Evolutionary conservation across 108 stramenopile species (phyloP), one percentile per base, ranked within the genome.

Genomic region (Conticribra guillardii): DNA sequence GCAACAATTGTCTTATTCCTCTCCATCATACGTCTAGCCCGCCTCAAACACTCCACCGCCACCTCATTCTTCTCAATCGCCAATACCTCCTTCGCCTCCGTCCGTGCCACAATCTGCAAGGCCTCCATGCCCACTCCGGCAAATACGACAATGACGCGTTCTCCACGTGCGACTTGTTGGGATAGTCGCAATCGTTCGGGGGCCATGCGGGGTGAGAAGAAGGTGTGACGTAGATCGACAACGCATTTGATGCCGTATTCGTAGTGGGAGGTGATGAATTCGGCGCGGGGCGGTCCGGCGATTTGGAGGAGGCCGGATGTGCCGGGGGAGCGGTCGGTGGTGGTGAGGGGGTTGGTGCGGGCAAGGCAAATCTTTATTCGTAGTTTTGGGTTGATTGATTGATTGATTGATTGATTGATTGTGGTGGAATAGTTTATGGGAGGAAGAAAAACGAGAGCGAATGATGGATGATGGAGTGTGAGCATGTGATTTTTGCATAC

Each of bases 91-190:
- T 37, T 71, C 15, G 90, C 87, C 69, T 91, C 92, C 9, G 90
- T 96, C 28, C 89, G 51, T 8, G 88, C 87, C 5, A 85, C 92
- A 64, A 96, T 85, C 49, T 89, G 87, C 50, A 96, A 50, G 4
- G 90, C 95, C 26, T 96, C 95, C 89, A 93, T 87, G 4, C 88
- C 92, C 0, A 93, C 90, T 34, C 95, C 95, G 24, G 87, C 81
- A 53, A 96, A 96, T 27, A 93, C 74, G 3, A 88, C 87, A 44
- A 96, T 62, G 3, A 96, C 90, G 26, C 80, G 61, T 67, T 96
- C 92, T 3, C 90, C 90, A n/a, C 90, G 73, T 32, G 89, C 87
- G 11, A 93, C 90, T 68, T 86, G 87, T 49, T 90, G 87, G 62
- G 87, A 89, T 16, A 96, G 83, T 28, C 95, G 77, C 2, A 92